A percentile compares a stretch with the other conserved stretches of the same genome.
These are phyloP conservation scores for Pleurotus platypus DNA, from an alignment of 768 basidiomycete species.

Conservation along the genomic window DNA sequence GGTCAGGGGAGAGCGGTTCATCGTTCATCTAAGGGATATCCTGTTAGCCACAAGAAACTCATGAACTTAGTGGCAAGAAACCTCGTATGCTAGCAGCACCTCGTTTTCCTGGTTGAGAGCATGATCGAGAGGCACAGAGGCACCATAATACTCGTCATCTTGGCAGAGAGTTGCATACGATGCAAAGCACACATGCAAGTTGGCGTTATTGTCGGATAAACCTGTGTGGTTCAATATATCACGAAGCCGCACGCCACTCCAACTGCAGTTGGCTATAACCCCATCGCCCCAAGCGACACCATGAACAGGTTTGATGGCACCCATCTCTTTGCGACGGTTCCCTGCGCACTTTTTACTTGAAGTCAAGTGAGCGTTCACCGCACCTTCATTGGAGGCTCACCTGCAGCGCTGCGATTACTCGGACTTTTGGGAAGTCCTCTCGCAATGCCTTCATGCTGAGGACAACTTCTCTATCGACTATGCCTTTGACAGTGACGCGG, in stretches of 20 bases:
- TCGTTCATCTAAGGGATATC: conserved; percentile 56
- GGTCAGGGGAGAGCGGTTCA: conserved; percentile 51
- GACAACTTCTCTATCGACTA: conserved; percentile 23
- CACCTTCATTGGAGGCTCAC: conserved; percentile 26
- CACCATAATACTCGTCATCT: conserved; percentile 60
- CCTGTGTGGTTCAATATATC: conserved; percentile 49
- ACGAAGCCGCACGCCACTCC: conserved; percentile 58
- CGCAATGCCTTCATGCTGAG: conserved; percentile 38
- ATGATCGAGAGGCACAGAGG: conserved; percentile 54
- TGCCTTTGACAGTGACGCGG: conserved; percentile 33
- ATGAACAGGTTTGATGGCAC: conserved; percentile 48
- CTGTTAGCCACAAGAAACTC: background rate
- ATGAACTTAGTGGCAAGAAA: conserved; percentile 14
- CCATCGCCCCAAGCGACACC: conserved; percentile 67
- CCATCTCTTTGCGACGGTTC: conserved; percentile 67
- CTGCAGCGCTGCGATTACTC: conserved; percentile 54
- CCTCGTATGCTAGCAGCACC: conserved; percentile 63
- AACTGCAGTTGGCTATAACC: conserved; percentile 65
- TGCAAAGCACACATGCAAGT: conserved; percentile 55
- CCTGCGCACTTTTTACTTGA: conserved; percentile 48
- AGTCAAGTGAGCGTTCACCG: background rate
- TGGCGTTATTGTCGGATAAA: conserved; percentile 24
- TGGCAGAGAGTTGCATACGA: conserved; percentile 59
- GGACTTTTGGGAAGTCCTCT: conserved; percentile 31
- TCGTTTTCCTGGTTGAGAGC: conserved; percentile 44